These are phyloP conservation scores for Nemophila menziesii DNA, from an alignment of 257 asterid species.

Conservation along the genomic window DNA sequence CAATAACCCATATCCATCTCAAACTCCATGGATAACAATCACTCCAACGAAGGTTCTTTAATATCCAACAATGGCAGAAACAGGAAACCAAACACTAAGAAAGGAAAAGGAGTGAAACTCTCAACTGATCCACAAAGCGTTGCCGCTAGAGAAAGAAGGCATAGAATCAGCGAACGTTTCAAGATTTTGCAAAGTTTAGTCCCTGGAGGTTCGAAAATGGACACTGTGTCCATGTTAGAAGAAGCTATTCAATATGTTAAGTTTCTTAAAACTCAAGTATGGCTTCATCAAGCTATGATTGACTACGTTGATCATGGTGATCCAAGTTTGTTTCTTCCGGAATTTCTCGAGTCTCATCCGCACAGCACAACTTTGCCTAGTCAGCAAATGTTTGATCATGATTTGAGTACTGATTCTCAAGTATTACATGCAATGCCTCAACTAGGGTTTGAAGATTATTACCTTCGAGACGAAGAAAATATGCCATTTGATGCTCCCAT, in stretches of 20 bases:
- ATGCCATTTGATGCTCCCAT: conserved; percentile 11
- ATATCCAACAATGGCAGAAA: conserved; percentile 10
- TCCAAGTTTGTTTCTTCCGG: neutral
- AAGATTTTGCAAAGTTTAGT: conserved; percentile 64
- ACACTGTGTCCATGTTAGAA: conserved; percentile 72
- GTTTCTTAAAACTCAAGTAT: conserved; percentile 64
- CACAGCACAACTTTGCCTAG: conserved; percentile 7
- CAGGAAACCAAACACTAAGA: conserved; percentile 11
- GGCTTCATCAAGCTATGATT: conserved; percentile 53
- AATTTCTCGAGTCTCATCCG: no score
- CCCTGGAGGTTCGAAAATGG: conserved; percentile 74
- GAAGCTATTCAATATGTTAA: conserved; percentile 73
- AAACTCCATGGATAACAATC: neutral
- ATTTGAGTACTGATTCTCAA: conserved; percentile 4
- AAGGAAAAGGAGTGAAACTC: conserved; percentile 26
- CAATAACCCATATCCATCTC: neutral
- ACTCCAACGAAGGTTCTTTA: conserved; percentile 8
- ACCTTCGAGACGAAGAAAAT: conserved; percentile 17
- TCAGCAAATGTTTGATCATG: neutral
- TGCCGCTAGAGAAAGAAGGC: conserved; percentile 79
- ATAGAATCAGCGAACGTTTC: conserved; percentile 70
- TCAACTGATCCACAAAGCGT: conserved; percentile 81
- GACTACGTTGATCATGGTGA: conserved; percentile 9
- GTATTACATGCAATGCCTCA: conserved; percentile 1
- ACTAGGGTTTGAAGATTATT: conserved; percentile 16